Base-by-base conservation (phyloP, 805 yeast genomes). In the Kluyveromyces nonfermentans region DNA sequence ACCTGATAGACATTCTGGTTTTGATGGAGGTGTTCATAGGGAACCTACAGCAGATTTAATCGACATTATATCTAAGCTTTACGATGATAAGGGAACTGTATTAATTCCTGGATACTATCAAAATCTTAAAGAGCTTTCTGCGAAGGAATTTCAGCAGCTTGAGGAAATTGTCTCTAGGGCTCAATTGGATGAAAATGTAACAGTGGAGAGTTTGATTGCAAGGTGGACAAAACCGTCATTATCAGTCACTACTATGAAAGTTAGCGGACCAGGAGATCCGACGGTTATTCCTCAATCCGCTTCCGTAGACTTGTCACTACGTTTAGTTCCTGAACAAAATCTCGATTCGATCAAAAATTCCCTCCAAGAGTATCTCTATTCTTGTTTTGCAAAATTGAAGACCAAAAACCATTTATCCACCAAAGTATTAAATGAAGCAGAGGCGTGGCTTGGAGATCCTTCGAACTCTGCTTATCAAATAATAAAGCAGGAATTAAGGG, bases 361-460 rank as follows among this genome's bases (percentile, higher is more conserved):
- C 21, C 67, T 89, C 16, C 63, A 70, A 1, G 44, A 59, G 0
- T 79, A 71, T 53, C 51, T 93, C 36, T 52, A 63, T 0, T 51
- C 64, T 0, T 59, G 67, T 35, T 90, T 87, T 51, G 53, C 58
- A 0, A 55, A 57, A 12, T 60, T 86, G 28, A 55, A 69, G 2
- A 74, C 93, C 0, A 75, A 73, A 5, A 93, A 93, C 60, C 71
- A 73, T 22, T 54, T 90, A 32, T 60, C 64, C 10, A 65, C 89
- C 17, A 69, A 73, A 19, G 72, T 89, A 35, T 72, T 80, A 46
- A 88, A 87, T 56, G 90, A 84, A 56, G 95, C 96, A 0, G 97
- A 89, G 54, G 95, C 97, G 2, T 90, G 98, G 98, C 67, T 90
- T 8, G 97, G 97, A 4, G 88, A 93, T 53, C 83, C 89, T 12